Base-by-base conservation (phyloP, 192 early-diverging fungal species). In the Backusella tarrabulga region DNA sequence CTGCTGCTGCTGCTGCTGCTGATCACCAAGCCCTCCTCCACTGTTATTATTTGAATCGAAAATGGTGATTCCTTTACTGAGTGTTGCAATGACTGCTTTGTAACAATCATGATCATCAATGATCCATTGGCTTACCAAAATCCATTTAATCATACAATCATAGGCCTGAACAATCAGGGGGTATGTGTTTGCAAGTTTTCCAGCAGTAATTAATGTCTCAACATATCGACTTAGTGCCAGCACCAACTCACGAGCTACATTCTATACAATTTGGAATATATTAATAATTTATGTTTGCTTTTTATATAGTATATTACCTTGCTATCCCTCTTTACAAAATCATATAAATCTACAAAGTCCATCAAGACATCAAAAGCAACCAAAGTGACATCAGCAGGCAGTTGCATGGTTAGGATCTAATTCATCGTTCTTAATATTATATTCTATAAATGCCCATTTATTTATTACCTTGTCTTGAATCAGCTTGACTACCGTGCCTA, bases 61-160 rank as follows among this genome's bases (percentile, higher is more conserved):
- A 19, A 95, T 80, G 17, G 88, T 84, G 26, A 95, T 90, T 5
- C 94, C 95, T 38, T 85, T 87, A 74, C 89, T 87, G 35, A 95
- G 85, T 3, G 92, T 91, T 11, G 85, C 79, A 42, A 95, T 88
- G 0, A 95, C 91, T 12, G 87, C 87, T 32, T 84, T 82, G 41
- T 90, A 86, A 68, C 90, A 93, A 42, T 92, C 90, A 56, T 81
- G 87, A 68, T 96, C 94, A 68, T 89, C 86, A 2, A 89, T 81
- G 44, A 96, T 94, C 94, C 94, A 95, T 40, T 92, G 85, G 9
- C 92, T 93, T 36, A 88, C 77, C 21, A 95, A 73, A 8, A 90
- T 86, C 93, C 95, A 96, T 44, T 88, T 88, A 34, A 91, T 85
- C 84, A 95, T 87, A 72, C 88, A 88, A 70, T 96, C 93, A 73